Evolutionary conservation across 306 rosid species (phyloP).

Genomic region (Cercis canadensis): DNA sequence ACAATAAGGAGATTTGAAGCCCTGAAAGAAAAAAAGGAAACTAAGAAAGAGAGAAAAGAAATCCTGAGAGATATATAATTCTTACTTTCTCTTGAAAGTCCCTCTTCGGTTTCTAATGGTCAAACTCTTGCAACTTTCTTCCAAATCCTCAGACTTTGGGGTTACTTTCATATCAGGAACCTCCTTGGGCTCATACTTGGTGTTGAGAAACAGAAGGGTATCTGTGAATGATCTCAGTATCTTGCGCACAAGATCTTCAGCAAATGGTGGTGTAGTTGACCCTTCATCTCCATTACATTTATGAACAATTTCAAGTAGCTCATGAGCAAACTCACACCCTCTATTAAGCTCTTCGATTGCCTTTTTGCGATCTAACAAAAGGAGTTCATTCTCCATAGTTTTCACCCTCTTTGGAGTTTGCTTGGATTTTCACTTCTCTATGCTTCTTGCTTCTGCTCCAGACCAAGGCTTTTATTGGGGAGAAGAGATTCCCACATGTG

Average conservation of each 20-base stretch:
- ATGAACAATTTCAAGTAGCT: background rate
- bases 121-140: background rate
- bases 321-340: background rate
- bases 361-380: too few relatives aligned
- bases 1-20: too few relatives aligned
- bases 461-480: too few relatives aligned
- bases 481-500: too few relatives aligned
- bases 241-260: slow-evolving; percentile 7
- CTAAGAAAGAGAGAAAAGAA: background rate
- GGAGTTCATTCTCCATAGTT: too few relatives aligned
- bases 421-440: too few relatives aligned
- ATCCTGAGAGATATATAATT: background rate
- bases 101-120: background rate
- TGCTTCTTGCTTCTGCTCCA: too few relatives aligned
- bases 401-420: too few relatives aligned
- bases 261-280: background rate
- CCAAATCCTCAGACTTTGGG: background rate
- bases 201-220: background rate
- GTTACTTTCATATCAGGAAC: too few relatives aligned
- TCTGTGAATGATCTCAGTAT: slow-evolving; percentile 8
- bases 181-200: background rate
- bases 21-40: too few relatives aligned
- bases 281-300: background rate
- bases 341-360: background rate
- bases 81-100: background rate